Percentiles rank a stretch among this genome's conserved stretches.
These are phyloP conservation scores for Rhynchospora tenuis DNA, from an alignment of 176 grass and related monocot species.

Conservation along the genomic window DNA sequence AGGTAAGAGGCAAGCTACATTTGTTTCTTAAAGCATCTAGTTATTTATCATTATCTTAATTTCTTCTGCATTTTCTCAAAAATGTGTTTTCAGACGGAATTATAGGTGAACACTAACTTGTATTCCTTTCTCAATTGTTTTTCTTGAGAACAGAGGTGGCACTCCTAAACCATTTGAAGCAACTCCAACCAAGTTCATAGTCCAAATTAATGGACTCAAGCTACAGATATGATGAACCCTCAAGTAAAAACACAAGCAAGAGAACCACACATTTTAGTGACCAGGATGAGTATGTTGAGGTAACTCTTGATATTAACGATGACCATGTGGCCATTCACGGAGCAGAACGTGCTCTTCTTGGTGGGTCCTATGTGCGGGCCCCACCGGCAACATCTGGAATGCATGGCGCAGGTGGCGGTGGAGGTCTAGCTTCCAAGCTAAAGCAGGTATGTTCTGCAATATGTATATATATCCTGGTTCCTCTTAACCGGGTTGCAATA, in stretches of 20 bases:
- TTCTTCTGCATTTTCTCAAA: neutral
- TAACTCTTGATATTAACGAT: constrained; percentile 56
- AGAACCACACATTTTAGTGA: constrained; percentile 67
- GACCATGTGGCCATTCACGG: constrained; percentile 46
- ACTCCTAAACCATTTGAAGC: neutral
- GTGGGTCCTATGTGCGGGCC: constrained; percentile 19
- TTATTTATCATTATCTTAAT: neutral
- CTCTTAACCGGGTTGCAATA: neutral
- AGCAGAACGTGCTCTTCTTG: constrained; percentile 7
- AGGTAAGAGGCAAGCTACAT: constrained; percentile 16
- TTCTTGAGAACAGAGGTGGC: neutral
- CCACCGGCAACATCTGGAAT: constrained; percentile 11
- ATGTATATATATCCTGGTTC: neutral
- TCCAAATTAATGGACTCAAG: neutral
- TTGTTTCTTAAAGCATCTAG: neutral
- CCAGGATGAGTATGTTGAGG: constrained; percentile 68
- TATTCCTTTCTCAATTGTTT: neutral
- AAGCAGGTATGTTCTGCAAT: constrained; percentile 20
- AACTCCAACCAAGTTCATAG: neutral
- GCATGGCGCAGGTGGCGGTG: neutral
- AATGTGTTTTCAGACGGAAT: neutral
- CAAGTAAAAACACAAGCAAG: constrained; percentile 36
- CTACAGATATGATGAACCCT: constrained; percentile 8
- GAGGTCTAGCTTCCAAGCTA: constrained; percentile 53
- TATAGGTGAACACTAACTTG: neutral